Evolutionary conservation across 2,329 filamentous ascomycete species (phyloP), one percentile per base, ranked within the genome.

Genomic region (Microsporum ferrugineum): DNA sequence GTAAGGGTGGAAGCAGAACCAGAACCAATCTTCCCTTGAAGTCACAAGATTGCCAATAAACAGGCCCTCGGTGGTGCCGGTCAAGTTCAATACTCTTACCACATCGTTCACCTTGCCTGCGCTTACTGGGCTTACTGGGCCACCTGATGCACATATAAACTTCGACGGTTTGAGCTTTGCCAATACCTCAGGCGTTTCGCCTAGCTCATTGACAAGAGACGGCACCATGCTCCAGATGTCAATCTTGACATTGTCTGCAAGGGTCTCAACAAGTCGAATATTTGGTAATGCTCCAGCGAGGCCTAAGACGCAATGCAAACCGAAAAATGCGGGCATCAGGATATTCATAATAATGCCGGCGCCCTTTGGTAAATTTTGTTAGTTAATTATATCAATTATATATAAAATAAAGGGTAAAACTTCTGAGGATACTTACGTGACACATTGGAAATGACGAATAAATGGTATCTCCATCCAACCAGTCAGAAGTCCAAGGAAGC

Each of bases 331-430:
- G 8, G 38, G 38, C 38, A 58, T 58, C 17, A 58, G 23, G 7
- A 58, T 58, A 14, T 58, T 43, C 57, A 58, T 58, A 23, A 58
- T 58, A 33, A 58, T 47, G 3, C 57, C 57, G 31, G 57, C 57
- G 14, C 57, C 57, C 57, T 58, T n/a, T 47, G 8, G 38, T 23
- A 1, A 23, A 2, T 34, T 14, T 38, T 5, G 34, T 57, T 33
- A 57, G 55, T 14, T 12, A 1, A 7, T 29, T 17, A 47, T 39
- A 38, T 23, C 31, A 38, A 27, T 10, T n/a, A 5, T 23, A 12
- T 7, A 57, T 10, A 23, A 38, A 12, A 6, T 3, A 1, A 5
- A 27, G 6, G n/a, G 12, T 43, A 23, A 23, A 23, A 36, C 6
- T 29, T 29, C 4, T 0, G 10, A 47, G 27, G 17, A 12, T 17